phyloP scores from a whole-genome alignment of 2,329 filamentous ascomycete genomes.

The Penicillium crustosum region DNA sequence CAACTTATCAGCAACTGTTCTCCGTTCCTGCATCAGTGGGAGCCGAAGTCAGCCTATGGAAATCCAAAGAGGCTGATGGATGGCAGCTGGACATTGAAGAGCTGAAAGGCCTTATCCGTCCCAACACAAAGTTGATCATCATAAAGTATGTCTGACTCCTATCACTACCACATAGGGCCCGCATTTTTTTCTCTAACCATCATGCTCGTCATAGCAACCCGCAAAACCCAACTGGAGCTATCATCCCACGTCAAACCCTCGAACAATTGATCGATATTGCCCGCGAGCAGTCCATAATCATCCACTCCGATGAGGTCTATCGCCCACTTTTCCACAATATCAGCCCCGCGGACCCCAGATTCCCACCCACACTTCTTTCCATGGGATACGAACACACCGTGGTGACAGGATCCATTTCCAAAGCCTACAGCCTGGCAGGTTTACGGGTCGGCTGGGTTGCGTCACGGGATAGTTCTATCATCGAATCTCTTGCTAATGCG shows the following conservation, averaged over 20 bases:
- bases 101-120: constrained; percentile 60
- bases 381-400: constrained; percentile 71
- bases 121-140: constrained; percentile 58
- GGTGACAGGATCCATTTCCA: constrained; percentile 78
- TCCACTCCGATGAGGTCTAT: constrained; percentile 81
- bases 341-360: constrained; percentile 52
- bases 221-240: constrained; percentile 66
- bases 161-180: background rate
- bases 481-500: constrained; percentile 63
- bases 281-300: constrained; percentile 59
- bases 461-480: constrained; percentile 60
- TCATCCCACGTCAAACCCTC: constrained; percentile 63
- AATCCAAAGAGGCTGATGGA: constrained; percentile 61
- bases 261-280: constrained; percentile 64
- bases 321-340: constrained; percentile 76
- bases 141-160: constrained; percentile 49
- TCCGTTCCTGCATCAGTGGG: constrained; percentile 71
- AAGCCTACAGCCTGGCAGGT: constrained; percentile 79
- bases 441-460: constrained; percentile 83
- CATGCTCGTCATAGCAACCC: constrained; percentile 58
- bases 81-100: constrained; percentile 68
- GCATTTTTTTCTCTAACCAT: background rate
- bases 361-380: constrained; percentile 67
- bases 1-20: constrained; percentile 84
- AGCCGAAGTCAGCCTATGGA: constrained; percentile 76